Evolutionary conservation across 306 rosid genomes (phyloP).

Genomic region (Castanea sativa): DNA sequence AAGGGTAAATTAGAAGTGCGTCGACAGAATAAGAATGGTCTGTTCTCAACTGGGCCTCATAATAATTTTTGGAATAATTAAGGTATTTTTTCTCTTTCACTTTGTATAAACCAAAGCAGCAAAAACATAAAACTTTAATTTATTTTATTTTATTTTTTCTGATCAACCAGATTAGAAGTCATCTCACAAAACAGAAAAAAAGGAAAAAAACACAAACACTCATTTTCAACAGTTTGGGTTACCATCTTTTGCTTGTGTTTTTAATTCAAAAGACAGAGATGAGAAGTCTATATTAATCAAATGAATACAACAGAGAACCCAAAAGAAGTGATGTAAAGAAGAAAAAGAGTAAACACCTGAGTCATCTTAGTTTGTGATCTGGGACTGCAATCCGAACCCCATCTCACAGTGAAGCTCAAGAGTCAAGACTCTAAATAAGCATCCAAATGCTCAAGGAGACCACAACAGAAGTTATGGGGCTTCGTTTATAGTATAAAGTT

Average conservation of each 20-base stretch:
- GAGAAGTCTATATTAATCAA: background rate
- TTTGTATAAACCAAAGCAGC: background rate
- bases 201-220: no score
- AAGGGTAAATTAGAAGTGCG: no score
- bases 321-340: background rate
- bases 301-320: background rate
- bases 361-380: background rate
- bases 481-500: background rate
- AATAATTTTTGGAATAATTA: no score
- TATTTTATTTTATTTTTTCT: background rate
- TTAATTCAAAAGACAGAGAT: background rate
- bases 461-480: background rate
- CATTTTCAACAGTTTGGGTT: no score
- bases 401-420: background rate
- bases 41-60: no score
- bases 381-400: conserved; percentile 4
- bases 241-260: no score
- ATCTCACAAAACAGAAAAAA: no score
- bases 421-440: background rate
- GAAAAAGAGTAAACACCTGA: conserved; percentile 3
- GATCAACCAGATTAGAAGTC: background rate
- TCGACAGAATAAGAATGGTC: no score
- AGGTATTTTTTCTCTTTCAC: background rate
- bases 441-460: background rate
- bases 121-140: background rate